Conservation (phyloP, 768 basidiomycete genomes). For the Boletales sp. region DNA sequence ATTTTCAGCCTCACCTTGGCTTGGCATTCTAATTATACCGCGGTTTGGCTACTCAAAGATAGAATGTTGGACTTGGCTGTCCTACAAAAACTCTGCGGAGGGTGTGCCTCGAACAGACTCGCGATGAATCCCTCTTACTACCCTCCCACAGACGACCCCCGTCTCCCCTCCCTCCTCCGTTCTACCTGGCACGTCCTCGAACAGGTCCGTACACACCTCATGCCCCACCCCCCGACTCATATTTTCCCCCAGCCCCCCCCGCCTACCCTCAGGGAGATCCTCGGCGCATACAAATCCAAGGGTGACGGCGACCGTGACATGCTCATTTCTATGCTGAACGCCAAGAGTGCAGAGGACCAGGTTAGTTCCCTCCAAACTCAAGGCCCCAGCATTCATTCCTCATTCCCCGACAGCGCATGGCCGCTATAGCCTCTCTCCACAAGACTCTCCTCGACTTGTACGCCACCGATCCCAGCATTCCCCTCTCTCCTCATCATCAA, state of each 20-base stretch:
- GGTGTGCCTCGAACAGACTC: constrained; percentile 14
- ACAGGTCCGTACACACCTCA: constrained; percentile 33
- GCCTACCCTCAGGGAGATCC: constrained; percentile 80
- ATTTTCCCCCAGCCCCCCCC: constrained; percentile 55
- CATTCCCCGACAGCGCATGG: constrained; percentile 51
- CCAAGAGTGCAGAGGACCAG: constrained; percentile 93
- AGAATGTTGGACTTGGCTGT: constrained; percentile 43
- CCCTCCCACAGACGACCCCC: constrained; percentile 15
- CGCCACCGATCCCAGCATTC: constrained; percentile 26
- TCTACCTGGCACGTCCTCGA: constrained; percentile 46
- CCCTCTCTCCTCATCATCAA: constrained; percentile 24
- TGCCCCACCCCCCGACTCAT: background rate
- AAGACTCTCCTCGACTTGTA: constrained; percentile 66
- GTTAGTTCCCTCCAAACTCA: constrained; percentile 37
- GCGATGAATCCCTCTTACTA: constrained; percentile 25
- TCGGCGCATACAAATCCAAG: constrained; percentile 77
- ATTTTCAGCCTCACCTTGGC: constrained; percentile 35
- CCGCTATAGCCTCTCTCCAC: constrained; percentile 67
- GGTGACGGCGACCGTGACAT: constrained; percentile 93
- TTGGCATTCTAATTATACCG: constrained; percentile 44
- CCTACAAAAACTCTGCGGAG: constrained; percentile 37
- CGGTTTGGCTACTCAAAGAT: constrained; percentile 39
- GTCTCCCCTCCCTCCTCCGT: constrained; percentile 29
- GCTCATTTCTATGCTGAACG: constrained; percentile 85
- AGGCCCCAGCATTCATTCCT: constrained; percentile 2